Percentiles rank a stretch among this genome's conserved stretches.
phyloP scores from a whole-genome alignment of 805 yeast genomes.

The Candida patagonica region DNA sequence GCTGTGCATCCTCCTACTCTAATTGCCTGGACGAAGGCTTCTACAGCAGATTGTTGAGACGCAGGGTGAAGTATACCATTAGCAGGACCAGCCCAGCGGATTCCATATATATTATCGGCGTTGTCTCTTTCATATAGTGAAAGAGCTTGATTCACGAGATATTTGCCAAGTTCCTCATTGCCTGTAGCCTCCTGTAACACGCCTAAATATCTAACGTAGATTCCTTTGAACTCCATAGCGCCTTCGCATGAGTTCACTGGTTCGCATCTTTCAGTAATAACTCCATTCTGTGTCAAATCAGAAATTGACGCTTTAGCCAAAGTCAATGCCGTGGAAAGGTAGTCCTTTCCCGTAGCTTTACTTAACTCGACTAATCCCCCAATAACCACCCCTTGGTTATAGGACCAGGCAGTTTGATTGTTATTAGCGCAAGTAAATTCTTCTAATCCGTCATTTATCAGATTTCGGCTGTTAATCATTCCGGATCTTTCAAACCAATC shows the following conservation, averaged over 20 bases:
- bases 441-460: slow-evolving; percentile 11
- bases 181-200: not conserved
- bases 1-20: not conserved
- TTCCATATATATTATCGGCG: not conserved
- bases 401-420: slow-evolving; percentile 9
- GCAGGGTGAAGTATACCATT: not conserved
- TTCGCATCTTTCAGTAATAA: slow-evolving; percentile 10
- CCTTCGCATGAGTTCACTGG: slow-evolving; percentile 7
- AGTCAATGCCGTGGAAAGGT: slow-evolving; percentile 3
- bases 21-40: not conserved
- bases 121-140: not conserved
- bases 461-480: slow-evolving; percentile 4
- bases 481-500: slow-evolving; percentile 8
- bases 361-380: slow-evolving; percentile 11
- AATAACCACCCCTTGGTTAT: slow-evolving; percentile 14
- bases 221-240: slow-evolving; percentile 9
- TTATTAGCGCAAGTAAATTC: slow-evolving; percentile 3
- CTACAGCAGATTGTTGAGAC: not conserved
- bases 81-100: not conserved
- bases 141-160: not conserved
- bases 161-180: not conserved
- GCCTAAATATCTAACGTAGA: slow-evolving; percentile 9
- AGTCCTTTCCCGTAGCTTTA: not conserved
- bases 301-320: slow-evolving; percentile 9
- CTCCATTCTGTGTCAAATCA: slow-evolving; percentile 4